Conservation (phyloP, 1,284 basidiomycete species). For the Fomes fomentarius region DNA sequence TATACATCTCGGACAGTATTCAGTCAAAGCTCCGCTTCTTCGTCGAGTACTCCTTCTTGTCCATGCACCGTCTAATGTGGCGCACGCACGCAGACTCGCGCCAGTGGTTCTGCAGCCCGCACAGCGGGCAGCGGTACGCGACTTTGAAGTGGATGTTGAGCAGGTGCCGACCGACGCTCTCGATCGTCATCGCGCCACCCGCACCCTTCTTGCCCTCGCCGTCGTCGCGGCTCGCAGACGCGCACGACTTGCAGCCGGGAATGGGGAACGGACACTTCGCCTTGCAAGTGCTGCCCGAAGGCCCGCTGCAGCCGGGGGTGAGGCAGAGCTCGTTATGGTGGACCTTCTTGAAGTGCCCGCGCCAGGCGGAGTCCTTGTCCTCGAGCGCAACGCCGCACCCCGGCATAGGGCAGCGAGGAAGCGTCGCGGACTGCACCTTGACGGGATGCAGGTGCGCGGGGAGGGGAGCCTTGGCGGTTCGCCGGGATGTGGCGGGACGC, state of each 20-base stretch:
- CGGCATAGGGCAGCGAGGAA: conserved; percentile 13
- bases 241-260: not conserved
- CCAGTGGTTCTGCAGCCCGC: conserved; percentile 6
- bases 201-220: not conserved
- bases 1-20: not conserved
- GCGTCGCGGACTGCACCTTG: not conserved
- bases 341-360: conserved; percentile 12
- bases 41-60: not conserved
- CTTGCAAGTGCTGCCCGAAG: not conserved
- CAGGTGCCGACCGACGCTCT: conserved; percentile 18
- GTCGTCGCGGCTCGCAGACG: not conserved
- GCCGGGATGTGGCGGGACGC: not conserved
- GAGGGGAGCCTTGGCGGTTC: not conserved
- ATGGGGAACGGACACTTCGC: conserved; percentile 9
- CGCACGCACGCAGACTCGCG: conserved; percentile 12
- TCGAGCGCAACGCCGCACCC: conserved; percentile 9
- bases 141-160: conserved; percentile 15
- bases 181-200: conserved; percentile 5
- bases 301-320: not conserved
- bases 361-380: conserved; percentile 15
- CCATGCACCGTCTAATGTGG: conserved; percentile 7
- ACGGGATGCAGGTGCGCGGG: conserved; percentile 7
- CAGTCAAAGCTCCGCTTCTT: not conserved
- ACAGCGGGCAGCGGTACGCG: conserved; percentile 12
- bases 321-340: conserved; percentile 19